phyloP scores from a whole-genome alignment of 305 asterid genomes.

The Withania somnifera region DNA sequence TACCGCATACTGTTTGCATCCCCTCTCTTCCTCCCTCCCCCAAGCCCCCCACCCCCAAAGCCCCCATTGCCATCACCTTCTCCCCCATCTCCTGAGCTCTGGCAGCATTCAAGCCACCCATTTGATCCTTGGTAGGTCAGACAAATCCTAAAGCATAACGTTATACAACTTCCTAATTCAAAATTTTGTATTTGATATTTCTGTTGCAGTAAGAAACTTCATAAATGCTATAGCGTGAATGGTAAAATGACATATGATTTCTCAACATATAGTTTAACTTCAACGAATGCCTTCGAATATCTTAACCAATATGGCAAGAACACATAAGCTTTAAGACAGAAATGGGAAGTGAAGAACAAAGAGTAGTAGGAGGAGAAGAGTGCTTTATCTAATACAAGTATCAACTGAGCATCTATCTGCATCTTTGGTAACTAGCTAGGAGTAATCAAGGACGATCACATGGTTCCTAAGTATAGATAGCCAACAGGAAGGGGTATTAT shows the following conservation, averaged over 20 bases:
- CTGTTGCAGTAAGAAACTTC: background rate
- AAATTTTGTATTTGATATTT: background rate
- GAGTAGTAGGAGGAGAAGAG: background rate
- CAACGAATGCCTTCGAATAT: background rate
- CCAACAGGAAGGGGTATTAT: background rate
- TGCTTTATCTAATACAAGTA: background rate
- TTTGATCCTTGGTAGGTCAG: too few relatives aligned
- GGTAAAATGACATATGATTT: background rate
- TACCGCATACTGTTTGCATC: too few relatives aligned
- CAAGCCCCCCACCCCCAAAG: too few relatives aligned
- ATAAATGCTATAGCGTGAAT: background rate
- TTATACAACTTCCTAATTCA: background rate
- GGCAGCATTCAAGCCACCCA: too few relatives aligned
- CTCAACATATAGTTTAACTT: background rate
- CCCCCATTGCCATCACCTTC: too few relatives aligned
- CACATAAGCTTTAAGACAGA: background rate
- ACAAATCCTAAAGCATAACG: background rate
- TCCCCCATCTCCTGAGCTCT: too few relatives aligned
- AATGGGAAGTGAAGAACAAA: background rate
- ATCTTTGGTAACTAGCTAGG: background rate
- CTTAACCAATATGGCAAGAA: background rate
- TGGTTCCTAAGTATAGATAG: background rate
- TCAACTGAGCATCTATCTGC: background rate
- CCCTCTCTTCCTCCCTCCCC: too few relatives aligned
- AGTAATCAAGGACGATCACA: background rate